A percentile compares a stretch with the other conserved stretches of the same genome.
Conservation (phyloP, 768 basidiomycete species). For the Psilocybe azurescens region DNA sequence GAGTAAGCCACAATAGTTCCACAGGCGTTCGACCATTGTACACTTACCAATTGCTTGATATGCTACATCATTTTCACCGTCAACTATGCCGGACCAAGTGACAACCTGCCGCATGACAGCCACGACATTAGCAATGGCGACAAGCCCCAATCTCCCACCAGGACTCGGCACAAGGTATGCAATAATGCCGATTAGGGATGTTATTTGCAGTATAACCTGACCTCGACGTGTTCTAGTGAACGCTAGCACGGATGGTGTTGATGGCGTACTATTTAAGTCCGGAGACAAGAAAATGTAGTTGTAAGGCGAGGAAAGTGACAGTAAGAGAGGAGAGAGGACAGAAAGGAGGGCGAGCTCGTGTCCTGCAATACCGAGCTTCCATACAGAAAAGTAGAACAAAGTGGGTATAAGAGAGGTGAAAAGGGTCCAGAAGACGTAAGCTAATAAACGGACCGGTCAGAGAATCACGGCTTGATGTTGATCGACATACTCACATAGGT, state of each 20-base stretch:
- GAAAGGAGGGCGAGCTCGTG: conserved; percentile 78
- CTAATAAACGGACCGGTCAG: conserved; percentile 40
- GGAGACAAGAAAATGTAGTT: conserved; percentile 18
- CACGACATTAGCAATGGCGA: conserved; percentile 57
- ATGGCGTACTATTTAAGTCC: neutral
- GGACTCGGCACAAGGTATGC: conserved; percentile 60
- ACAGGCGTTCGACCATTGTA: neutral
- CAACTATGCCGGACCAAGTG: conserved; percentile 52
- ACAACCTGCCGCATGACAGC: conserved; percentile 55
- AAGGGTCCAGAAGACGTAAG: conserved; percentile 83
- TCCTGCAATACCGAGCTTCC: conserved; percentile 87
- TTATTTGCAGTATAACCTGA: conserved; percentile 48
- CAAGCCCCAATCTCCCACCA: conserved; percentile 57
- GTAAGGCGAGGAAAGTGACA: conserved; percentile 45
- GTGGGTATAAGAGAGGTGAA: conserved; percentile 80
- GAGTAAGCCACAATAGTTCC: neutral
- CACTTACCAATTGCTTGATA: conserved; percentile 58
- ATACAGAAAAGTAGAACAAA: conserved; percentile 91
- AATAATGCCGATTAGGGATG: conserved; percentile 57
- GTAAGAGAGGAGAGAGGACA: conserved; percentile 70
- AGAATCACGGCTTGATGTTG: conserved; percentile 8
- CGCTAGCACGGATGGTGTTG: conserved; percentile 33
- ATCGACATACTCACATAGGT: conserved; percentile 56
- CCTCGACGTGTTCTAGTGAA: conserved; percentile 56
- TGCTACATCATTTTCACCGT: conserved; percentile 30